Evolutionary conservation across 108 stramenopile genomes (phyloP).

Genomic region (Skeletonema potamos): DNA sequence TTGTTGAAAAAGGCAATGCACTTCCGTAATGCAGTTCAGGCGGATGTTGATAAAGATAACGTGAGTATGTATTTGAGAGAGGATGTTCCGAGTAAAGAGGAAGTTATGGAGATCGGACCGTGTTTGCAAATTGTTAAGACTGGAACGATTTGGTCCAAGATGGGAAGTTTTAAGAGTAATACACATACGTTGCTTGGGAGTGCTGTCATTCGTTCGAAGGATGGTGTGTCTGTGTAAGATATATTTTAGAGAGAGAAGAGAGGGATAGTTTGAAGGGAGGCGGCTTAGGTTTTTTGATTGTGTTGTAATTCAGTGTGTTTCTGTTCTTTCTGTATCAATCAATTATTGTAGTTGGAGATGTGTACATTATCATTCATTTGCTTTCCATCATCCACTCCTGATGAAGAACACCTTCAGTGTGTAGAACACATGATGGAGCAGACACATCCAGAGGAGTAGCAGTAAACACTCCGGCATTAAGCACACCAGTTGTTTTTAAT

Average conservation of each 20-base stretch:
- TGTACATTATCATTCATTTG: neutral
- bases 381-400: slow-evolving; percentile 69
- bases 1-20: slow-evolving; percentile 20
- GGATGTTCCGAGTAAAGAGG: neutral
- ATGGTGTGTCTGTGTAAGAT: neutral
- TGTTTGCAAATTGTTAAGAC: neutral
- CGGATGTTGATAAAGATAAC: neutral
- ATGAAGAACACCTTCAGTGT: slow-evolving; percentile 56
- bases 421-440: slow-evolving; percentile 72
- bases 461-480: slow-evolving; percentile 35
- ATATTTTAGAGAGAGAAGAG: too few relatives aligned
- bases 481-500: slow-evolving; percentile 23
- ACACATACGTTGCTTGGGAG: neutral
- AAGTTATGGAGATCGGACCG: slow-evolving; percentile 5
- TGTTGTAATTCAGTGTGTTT: neutral
- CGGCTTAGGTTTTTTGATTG: neutral
- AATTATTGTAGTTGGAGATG: neutral
- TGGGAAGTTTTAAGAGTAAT: neutral
- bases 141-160: slow-evolving; percentile 11
- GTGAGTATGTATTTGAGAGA: neutral
- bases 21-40: slow-evolving; percentile 9
- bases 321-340: neutral
- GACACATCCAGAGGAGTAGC: slow-evolving; percentile 6
- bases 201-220: neutral
- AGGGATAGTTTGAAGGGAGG: neutral